Base-by-base conservation (phyloP, 345 rosid species). In the Eucalyptus polybractea region DNA sequence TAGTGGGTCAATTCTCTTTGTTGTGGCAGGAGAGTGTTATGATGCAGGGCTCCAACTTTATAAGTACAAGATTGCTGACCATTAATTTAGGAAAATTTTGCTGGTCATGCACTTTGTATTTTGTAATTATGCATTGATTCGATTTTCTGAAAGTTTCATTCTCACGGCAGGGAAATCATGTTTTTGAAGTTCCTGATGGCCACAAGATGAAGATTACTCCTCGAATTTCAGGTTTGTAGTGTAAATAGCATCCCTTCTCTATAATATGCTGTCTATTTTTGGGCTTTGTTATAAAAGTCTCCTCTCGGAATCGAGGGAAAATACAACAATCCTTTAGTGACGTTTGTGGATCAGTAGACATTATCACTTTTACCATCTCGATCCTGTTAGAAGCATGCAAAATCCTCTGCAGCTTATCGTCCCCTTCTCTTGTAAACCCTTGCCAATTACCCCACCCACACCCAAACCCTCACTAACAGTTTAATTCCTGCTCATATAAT, bases 161-260 rank as follows among this genome's bases (percentile, higher is more conserved):
- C 88, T 31, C 67, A 86, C 83, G 53, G 56, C 96, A 97, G 99
- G 99, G 99, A 88, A 93, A 95, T 95, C 97, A 94, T 91, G 93
- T 91, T 69, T 97, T 94, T 92, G 98, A 97, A 93, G 99, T 97
- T 90, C 99, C 98, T 6, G 94, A 95, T 91, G 96, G 97, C 88
- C 93, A 95, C 89, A 94, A 86, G 92, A 72, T 97, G 95, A 95
- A 92, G 93, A 93, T 97, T 87, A 93, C 94, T 53, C 90, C 91
- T 80, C 97, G 96, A 91, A 85, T 90, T 86, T 80, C 95, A 93
- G 99, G 99, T 97, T 62, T 42, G 29, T 58, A 37, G 22, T 24
- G 42, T 91, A 86, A 42, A 83, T 88, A 24, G 58, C 22, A 31
- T 89, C 22, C 31, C 56, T n/a, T 45, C 16, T 13, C 16, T 13